These are phyloP conservation scores for Aspergillus aculeatus DNA, from an alignment of 2,329 filamentous ascomycete species.

Conservation along the genomic window DNA sequence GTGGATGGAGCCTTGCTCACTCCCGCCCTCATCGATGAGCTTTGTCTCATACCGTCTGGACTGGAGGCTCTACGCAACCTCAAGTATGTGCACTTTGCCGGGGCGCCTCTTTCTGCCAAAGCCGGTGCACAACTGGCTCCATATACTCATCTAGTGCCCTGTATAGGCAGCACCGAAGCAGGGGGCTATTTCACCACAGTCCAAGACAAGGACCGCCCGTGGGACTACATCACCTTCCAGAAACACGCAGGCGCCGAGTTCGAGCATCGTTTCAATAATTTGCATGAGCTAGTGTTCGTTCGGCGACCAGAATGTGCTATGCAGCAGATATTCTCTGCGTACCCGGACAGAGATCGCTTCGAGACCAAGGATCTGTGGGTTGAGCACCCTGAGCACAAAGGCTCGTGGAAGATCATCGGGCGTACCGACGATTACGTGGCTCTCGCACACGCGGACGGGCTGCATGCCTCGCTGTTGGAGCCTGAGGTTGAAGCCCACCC, in stretches of 20 bases:
- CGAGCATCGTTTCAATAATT: slow-evolving; percentile 12
- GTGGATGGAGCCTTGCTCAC: slow-evolving; percentile 21
- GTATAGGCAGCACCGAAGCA: slow-evolving; percentile 26
- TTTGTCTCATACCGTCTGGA: slow-evolving; percentile 15
- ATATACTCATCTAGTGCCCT: slow-evolving; percentile 17
- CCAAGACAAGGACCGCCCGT: slow-evolving; percentile 13
- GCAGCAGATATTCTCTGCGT: slow-evolving; percentile 23
- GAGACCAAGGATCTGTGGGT: slow-evolving; percentile 26
- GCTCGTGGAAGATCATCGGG: slow-evolving; percentile 28
- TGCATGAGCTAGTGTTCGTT: slow-evolving; percentile 25
- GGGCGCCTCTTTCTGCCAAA: slow-evolving; percentile 27
- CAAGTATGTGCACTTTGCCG: slow-evolving; percentile 19
- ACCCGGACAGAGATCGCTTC: slow-evolving; percentile 20
- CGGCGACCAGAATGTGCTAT: slow-evolving; percentile 12
- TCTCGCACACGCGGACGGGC: slow-evolving; percentile 20
- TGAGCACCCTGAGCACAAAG: slow-evolving; percentile 23
- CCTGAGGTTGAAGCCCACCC: slow-evolving; percentile 24
- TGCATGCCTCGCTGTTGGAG: slow-evolving; percentile 25
- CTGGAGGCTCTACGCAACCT: slow-evolving; percentile 18
- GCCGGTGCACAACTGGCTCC: slow-evolving; percentile 23
- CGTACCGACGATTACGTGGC: slow-evolving; percentile 21
- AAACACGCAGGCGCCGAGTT: slow-evolving; percentile 16
- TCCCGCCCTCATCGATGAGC: slow-evolving; percentile 24
- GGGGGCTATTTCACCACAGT: slow-evolving; percentile 17
- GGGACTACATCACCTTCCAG: slow-evolving; percentile 23